Conservation (phyloP, 1,284 basidiomycete species). For the Ganoderma lingzhi region DNA sequence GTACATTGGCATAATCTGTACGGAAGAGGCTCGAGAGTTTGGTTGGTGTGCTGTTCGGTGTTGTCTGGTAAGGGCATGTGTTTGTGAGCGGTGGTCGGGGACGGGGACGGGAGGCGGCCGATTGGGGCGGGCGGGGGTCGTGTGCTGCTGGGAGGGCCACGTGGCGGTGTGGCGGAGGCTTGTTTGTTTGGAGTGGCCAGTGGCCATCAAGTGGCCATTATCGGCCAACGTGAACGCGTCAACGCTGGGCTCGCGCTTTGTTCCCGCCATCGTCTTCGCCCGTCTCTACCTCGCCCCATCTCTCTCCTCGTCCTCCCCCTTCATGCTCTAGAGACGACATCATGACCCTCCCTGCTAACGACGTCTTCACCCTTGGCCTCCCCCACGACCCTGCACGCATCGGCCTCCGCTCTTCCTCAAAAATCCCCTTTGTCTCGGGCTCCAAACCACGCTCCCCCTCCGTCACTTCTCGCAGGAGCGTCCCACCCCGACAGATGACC, state of each 20-base stretch:
- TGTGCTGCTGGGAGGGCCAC: neutral
- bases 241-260: neutral
- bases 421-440: constrained; percentile 47
- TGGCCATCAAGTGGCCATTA: no score
- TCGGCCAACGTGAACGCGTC: no score
- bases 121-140: neutral
- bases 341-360: constrained; percentile 59
- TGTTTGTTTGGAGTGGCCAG: neutral
- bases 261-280: neutral
- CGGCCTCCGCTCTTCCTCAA: constrained; percentile 54
- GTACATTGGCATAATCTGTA: constrained; percentile 12
- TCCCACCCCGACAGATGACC: constrained; percentile 27
- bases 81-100: neutral
- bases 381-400: constrained; percentile 51
- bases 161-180: neutral
- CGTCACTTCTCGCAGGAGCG: constrained; percentile 20
- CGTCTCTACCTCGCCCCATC: neutral
- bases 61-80: neutral
- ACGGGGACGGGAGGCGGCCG: neutral
- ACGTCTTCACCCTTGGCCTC: constrained; percentile 58
- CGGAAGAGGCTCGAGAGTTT: neutral
- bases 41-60: neutral
- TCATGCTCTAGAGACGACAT: constrained; percentile 18
- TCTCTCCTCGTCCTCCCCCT: neutral
- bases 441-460: constrained; percentile 33